A percentile compares a stretch with the other conserved stretches of the same genome.
These are phyloP conservation scores for Oenanthe sinensis DNA, from an alignment of 129 eudicot species.

Conservation along the genomic window DNA sequence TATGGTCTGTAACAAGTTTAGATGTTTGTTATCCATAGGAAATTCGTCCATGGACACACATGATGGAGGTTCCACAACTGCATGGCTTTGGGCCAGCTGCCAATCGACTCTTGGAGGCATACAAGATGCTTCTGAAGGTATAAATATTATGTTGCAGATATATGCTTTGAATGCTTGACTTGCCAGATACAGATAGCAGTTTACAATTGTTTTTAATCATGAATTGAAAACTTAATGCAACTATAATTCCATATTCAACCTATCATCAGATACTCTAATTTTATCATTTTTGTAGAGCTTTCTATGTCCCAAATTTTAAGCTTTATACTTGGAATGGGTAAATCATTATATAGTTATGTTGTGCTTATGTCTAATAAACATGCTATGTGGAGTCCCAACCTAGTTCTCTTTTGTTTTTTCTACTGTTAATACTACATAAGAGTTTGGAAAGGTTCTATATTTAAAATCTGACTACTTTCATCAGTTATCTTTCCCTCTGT, in stretches of 20 bases:
- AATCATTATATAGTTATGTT: background rate
- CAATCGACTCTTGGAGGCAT: slow-evolving; percentile 79
- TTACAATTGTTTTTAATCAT: background rate
- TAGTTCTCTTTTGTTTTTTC: background rate
- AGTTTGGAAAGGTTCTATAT: background rate
- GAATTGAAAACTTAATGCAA: background rate
- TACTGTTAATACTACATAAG: background rate
- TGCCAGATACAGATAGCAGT: background rate
- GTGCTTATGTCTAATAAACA: background rate
- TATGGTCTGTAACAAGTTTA: background rate
- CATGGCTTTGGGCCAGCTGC: slow-evolving; percentile 99
- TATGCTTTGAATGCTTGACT: background rate
- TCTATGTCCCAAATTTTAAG: background rate
- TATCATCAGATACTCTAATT: background rate
- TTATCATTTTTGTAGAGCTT: background rate
- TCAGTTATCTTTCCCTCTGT: background rate
- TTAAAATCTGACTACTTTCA: background rate
- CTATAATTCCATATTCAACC: background rate
- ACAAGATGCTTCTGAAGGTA: slow-evolving; percentile 96
- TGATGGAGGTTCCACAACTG: slow-evolving; percentile 99
- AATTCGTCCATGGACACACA: slow-evolving; percentile 98
- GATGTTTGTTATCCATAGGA: slow-evolving; percentile 36
- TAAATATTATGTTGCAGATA: background rate
- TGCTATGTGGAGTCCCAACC: background rate
- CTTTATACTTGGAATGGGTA: background rate